A percentile compares a stretch with the other conserved stretches of the same genome.
phyloP scores from a whole-genome alignment of 441 rosid genomes.

The Lepidium campestre region DNA sequence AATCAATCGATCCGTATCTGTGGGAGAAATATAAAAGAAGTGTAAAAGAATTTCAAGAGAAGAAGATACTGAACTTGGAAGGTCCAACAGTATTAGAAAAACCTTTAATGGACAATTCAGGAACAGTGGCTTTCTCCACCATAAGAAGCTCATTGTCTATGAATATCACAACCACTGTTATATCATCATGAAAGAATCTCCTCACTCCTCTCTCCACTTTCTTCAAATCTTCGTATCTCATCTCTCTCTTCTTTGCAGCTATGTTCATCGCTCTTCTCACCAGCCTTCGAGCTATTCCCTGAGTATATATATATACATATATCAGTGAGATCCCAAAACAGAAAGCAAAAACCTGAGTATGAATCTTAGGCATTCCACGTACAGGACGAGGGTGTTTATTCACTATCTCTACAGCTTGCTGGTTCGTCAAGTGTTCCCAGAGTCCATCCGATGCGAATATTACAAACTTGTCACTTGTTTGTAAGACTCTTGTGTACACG shows the following conservation, averaged over 20 bases:
- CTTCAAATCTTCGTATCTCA: conserved; percentile 65
- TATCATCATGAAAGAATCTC: conserved; percentile 75
- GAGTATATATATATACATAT: background rate
- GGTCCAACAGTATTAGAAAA: conserved; percentile 57
- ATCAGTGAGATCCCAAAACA: background rate
- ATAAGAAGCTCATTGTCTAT: conserved; percentile 49
- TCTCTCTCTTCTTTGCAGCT: conserved; percentile 69
- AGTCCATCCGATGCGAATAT: conserved; percentile 97
- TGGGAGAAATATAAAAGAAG: background rate
- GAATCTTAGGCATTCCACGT: conserved; percentile 21
- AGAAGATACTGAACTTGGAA: conserved; percentile 55
- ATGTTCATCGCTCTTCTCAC: conserved; percentile 58
- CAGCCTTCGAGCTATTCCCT: conserved; percentile 85
- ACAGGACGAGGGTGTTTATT: conserved; percentile 60
- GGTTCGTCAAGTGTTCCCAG: conserved; percentile 82
- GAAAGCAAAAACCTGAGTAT: background rate
- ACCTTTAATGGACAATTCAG: conserved; percentile 66
- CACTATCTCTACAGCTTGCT: conserved; percentile 81
- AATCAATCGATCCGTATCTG: conserved; percentile 11
- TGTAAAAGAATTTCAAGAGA: conserved; percentile 11
- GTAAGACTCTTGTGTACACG: conserved; percentile 46
- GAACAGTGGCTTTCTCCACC: conserved; percentile 39
- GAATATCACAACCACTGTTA: conserved; percentile 76
- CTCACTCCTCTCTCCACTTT: conserved; percentile 59
- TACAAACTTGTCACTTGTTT: conserved; percentile 58